Evolutionary conservation across 495 filamentous ascomycete genomes (phyloP).

Genomic region (Stereocaulon alpinum): DNA sequence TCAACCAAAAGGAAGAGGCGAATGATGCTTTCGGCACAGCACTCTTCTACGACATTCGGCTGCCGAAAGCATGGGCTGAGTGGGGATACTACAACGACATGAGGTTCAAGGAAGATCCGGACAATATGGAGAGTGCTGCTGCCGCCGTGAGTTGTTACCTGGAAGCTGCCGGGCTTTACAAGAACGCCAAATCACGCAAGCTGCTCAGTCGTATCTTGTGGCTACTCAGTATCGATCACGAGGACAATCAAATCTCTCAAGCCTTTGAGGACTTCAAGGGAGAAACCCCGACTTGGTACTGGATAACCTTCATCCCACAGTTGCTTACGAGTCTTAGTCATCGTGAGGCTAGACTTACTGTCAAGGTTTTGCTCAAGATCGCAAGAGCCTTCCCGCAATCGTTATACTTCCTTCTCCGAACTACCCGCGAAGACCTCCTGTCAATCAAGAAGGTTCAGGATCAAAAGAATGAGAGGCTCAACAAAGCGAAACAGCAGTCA

Average conservation of each 20-base stretch:
- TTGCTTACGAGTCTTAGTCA: slow-evolving; percentile 80
- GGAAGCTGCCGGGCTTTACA: slow-evolving; percentile 90
- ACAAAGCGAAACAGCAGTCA: slow-evolving; percentile 35
- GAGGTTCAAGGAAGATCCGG: slow-evolving; percentile 80
- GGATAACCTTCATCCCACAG: slow-evolving; percentile 98
- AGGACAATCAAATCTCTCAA: slow-evolving; percentile 63
- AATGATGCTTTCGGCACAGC: slow-evolving; percentile 91
- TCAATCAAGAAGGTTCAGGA: slow-evolving; percentile 83
- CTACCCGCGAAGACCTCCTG: slow-evolving; percentile 88
- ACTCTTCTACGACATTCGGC: slow-evolving; percentile 85
- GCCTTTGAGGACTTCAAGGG: slow-evolving; percentile 92
- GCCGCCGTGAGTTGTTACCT: slow-evolving; percentile 93
- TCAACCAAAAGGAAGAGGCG: slow-evolving; percentile 77
- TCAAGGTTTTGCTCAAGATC: slow-evolving; percentile 77
- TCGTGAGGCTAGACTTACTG: slow-evolving; percentile 78
- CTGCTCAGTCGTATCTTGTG: slow-evolving; percentile 90
- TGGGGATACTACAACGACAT: slow-evolving; percentile 98
- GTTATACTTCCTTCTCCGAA: slow-evolving; percentile 87
- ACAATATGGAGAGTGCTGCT: slow-evolving; percentile 66
- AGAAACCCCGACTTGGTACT: slow-evolving; percentile 95
- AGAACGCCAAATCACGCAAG: slow-evolving; percentile 93
- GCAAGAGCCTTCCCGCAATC: slow-evolving; percentile 92
- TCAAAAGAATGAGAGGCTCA: slow-evolving; percentile 57
- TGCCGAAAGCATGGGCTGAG: slow-evolving; percentile 97
- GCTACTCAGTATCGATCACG: slow-evolving; percentile 88